phyloP scores from a whole-genome alignment of 2,329 filamentous ascomycete genomes.

The Myriangium duriaei region DNA sequence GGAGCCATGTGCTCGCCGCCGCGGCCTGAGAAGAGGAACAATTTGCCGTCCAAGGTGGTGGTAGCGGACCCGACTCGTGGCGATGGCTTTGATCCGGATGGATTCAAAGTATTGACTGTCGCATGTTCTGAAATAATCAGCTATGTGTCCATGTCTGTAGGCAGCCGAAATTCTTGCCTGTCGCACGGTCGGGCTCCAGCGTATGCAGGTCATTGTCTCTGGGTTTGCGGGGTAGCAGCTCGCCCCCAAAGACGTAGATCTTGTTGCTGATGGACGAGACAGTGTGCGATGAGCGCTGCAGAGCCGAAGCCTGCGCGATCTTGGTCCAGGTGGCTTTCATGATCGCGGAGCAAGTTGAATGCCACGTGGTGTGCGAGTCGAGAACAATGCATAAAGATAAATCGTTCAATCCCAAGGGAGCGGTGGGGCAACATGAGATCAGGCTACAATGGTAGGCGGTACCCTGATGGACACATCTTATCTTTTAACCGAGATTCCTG shows the following conservation, averaged over 20 bases:
- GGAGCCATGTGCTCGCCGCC: constrained; percentile 56
- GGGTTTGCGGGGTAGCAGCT: constrained; percentile 51
- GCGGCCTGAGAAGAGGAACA: constrained; percentile 74
- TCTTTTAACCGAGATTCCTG: too few species aligned
- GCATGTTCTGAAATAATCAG: constrained; percentile 5
- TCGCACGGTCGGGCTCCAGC: constrained; percentile 18
- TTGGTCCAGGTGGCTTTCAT: constrained; percentile 26
- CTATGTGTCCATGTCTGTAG: neutral
- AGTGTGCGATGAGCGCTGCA: constrained; percentile 64
- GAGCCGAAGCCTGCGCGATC: constrained; percentile 23
- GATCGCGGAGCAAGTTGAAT: too few species aligned
- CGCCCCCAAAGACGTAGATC: constrained; percentile 68
- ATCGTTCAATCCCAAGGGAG: too few species aligned
- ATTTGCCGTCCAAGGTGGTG: constrained; percentile 52
- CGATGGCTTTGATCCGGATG: constrained; percentile 43
- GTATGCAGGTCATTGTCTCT: constrained; percentile 61
- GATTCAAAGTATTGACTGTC: neutral
- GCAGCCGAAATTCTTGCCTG: constrained; percentile 13
- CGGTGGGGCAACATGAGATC: too few species aligned
- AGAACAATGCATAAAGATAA: too few species aligned
- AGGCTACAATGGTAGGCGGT: too few species aligned
- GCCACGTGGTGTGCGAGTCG: too few species aligned
- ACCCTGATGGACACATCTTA: too few species aligned
- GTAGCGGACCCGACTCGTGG: constrained; percentile 64
- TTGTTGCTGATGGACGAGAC: constrained; percentile 40